phyloP scores from a whole-genome alignment of 2,329 filamentous ascomycete species.

The Nectriaceae sp. region DNA sequence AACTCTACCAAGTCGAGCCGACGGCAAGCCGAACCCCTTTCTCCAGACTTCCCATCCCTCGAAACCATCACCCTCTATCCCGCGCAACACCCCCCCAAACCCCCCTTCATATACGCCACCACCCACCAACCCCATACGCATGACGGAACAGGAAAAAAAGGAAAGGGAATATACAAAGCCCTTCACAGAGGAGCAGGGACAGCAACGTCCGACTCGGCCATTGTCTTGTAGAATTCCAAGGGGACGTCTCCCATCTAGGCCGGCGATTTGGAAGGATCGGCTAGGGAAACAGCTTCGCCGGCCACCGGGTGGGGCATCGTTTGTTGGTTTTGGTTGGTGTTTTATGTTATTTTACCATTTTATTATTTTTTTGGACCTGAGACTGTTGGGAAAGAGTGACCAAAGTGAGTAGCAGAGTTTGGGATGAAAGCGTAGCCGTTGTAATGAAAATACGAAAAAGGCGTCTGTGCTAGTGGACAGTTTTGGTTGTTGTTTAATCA shows the following conservation, averaged over 20 bases:
- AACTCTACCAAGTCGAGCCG: neutral
- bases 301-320: too few species aligned
- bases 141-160: neutral
- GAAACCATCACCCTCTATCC: constrained; percentile 6
- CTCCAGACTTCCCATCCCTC: constrained; percentile 17
- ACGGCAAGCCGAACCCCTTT: constrained; percentile 16
- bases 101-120: neutral
- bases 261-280: too few species aligned
- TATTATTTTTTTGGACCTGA: constrained; percentile 30
- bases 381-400: constrained; percentile 26
- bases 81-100: constrained; percentile 16
- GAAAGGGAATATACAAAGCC: neutral
- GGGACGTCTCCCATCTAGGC: too few species aligned
- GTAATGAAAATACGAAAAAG: constrained; percentile 20
- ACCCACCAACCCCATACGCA: neutral
- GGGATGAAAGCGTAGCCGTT: constrained; percentile 26
- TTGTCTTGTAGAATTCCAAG: too few species aligned
- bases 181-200: neutral
- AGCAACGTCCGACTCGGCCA: neutral
- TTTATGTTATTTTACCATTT: constrained; percentile 23
- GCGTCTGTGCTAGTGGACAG: constrained; percentile 10
- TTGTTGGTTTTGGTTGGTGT: constrained; percentile 28
- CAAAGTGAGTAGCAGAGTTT: constrained; percentile 17
- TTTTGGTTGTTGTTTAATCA: neutral
- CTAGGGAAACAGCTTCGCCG: too few species aligned